These are phyloP conservation scores for Kodamaea fukazawae DNA, from an alignment of 805 yeast species.

Conservation along the genomic window DNA sequence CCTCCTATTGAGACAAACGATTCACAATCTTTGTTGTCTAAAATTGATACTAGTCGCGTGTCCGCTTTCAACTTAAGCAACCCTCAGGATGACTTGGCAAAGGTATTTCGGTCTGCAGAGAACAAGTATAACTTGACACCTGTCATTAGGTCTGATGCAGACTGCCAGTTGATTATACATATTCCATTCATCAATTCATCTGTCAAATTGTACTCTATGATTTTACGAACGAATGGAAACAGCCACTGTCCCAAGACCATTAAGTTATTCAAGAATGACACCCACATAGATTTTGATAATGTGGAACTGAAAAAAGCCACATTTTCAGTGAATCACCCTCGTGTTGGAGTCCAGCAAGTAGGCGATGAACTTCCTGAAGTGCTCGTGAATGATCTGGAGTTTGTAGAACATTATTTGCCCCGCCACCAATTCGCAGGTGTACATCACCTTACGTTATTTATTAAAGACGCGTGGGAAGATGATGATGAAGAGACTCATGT, in stretches of 20 bases:
- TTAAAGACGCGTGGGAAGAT: slow-evolving; percentile 51
- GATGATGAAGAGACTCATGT: slow-evolving; percentile 52
- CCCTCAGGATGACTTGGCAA: slow-evolving; percentile 45
- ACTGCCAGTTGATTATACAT: slow-evolving; percentile 71
- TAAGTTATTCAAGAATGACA: slow-evolving; percentile 69
- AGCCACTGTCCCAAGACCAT: slow-evolving; percentile 67
- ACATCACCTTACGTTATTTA: slow-evolving; percentile 61
- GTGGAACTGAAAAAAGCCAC: slow-evolving; percentile 49
- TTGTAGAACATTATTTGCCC: slow-evolving; percentile 81
- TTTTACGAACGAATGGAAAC: slow-evolving; percentile 62
- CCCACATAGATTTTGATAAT: slow-evolving; percentile 69
- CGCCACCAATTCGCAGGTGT: slow-evolving; percentile 71
- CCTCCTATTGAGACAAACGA: slow-evolving; percentile 71
- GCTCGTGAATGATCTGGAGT: slow-evolving; percentile 40
- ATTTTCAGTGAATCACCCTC: slow-evolving; percentile 61
- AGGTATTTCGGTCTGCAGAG: slow-evolving; percentile 53
- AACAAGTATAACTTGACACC: slow-evolving; percentile 48
- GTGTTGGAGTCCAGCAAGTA: slow-evolving; percentile 48
- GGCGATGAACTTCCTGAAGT: slow-evolving; percentile 36
- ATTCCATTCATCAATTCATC: slow-evolving; percentile 73
- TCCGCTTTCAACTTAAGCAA: slow-evolving; percentile 62
- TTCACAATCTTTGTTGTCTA: slow-evolving; percentile 62
- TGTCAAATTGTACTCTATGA: slow-evolving; percentile 71
- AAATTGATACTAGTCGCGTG: slow-evolving; percentile 59
- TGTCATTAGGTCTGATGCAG: slow-evolving; percentile 67